Conservation (phyloP, 2,329 filamentous ascomycete species). For the Penicillium sp. region DNA sequence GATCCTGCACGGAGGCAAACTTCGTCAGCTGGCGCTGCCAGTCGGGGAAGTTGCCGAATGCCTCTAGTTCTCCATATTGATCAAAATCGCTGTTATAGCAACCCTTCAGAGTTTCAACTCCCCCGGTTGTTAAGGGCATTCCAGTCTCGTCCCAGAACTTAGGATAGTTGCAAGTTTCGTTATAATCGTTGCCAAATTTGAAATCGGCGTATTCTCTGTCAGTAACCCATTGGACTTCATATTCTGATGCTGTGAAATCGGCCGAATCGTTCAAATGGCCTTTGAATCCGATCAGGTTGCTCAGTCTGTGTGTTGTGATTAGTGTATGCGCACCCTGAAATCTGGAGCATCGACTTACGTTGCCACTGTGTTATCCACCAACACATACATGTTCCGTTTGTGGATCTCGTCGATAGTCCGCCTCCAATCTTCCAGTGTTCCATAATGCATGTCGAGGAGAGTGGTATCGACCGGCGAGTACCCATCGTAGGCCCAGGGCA, state of each 20-base stretch:
- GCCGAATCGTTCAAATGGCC: slow-evolving; percentile 59
- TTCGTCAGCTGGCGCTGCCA: slow-evolving; percentile 64
- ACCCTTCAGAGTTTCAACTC: slow-evolving; percentile 49
- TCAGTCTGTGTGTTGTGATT: slow-evolving; percentile 38
- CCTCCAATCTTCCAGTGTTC: slow-evolving; percentile 59
- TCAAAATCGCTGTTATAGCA: slow-evolving; percentile 65
- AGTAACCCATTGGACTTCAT: slow-evolving; percentile 57
- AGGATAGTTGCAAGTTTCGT: slow-evolving; percentile 57
- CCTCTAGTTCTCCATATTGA: slow-evolving; percentile 62
- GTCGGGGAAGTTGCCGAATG: slow-evolving; percentile 62
- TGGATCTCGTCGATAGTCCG: slow-evolving; percentile 60
- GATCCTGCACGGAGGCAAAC: slow-evolving; percentile 66
- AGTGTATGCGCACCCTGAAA: background rate
- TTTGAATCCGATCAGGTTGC: slow-evolving; percentile 62
- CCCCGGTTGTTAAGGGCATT: slow-evolving; percentile 47
- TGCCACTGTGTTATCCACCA: slow-evolving; percentile 64
- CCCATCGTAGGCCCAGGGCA: slow-evolving; percentile 61
- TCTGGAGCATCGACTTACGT: slow-evolving; percentile 45
- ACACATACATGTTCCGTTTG: slow-evolving; percentile 60
- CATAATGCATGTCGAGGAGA: slow-evolving; percentile 63
- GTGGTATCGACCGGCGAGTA: slow-evolving; percentile 62
- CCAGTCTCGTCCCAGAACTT: slow-evolving; percentile 61
- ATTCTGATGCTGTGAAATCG: slow-evolving; percentile 55
- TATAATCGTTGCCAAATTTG: slow-evolving; percentile 52
- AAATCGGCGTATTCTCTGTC: slow-evolving; percentile 59